Conservation (phyloP, 345 rosid genomes). For the Arabidopsis arenosa region DNA sequence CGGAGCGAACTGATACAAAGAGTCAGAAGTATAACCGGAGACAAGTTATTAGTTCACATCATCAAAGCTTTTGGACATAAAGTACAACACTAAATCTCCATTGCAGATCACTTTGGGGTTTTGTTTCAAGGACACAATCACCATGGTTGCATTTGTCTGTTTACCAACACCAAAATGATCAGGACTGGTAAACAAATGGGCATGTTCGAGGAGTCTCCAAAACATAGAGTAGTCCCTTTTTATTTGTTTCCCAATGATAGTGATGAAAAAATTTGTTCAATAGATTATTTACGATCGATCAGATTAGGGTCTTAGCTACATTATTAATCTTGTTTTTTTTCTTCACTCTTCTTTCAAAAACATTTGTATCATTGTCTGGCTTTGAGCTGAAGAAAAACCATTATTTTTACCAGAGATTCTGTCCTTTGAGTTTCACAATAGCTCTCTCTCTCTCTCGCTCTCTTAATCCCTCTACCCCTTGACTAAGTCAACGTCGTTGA, state of each 20-base stretch:
- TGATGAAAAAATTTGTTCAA: slow-evolving; percentile 25
- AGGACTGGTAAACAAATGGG: neutral
- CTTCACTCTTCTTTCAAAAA: neutral
- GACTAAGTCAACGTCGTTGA: slow-evolving; percentile 26
- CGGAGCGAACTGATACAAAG: slow-evolving; percentile 62
- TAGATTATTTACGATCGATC: neutral
- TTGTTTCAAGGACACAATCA: slow-evolving; percentile 13
- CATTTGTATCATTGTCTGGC: neutral
- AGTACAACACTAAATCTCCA: slow-evolving; percentile 45
- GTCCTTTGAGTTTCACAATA: slow-evolving; percentile 17
- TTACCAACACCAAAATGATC: slow-evolving; percentile 9
- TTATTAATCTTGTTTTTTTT: neutral
- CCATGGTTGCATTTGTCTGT: slow-evolving; percentile 3
- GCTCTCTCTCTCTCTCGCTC: neutral
- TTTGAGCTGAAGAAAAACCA: neutral
- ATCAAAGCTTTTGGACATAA: slow-evolving; percentile 65
- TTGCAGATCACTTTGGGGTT: slow-evolving; percentile 19
- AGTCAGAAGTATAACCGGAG: slow-evolving; percentile 72
- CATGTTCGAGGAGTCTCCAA: neutral
- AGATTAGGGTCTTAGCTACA: neutral
- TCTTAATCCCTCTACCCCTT: neutral
- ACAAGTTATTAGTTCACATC: slow-evolving; percentile 64
- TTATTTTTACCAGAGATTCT: neutral
- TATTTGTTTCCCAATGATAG: neutral
- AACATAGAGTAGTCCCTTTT: slow-evolving; percentile 2